Evolutionary conservation across 2,329 filamentous ascomycete genomes (phyloP), one percentile per base, ranked within the genome.

Genomic region (Ophiostoma himal-ulmi): DNA sequence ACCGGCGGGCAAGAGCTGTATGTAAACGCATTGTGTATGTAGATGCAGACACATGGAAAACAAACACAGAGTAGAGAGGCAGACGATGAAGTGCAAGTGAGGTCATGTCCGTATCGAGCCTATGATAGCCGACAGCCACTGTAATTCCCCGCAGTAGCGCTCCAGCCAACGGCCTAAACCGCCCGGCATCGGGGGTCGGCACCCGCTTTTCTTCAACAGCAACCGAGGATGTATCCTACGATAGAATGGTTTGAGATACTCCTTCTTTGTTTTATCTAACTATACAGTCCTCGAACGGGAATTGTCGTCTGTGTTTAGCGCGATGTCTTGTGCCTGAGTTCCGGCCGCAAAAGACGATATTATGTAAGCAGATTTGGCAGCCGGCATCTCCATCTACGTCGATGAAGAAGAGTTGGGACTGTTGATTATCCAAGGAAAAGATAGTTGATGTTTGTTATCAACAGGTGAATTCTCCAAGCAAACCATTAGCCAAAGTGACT

Each of bases 191-290:
- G 26, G 30, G 6, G 57, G 57, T 62, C 57, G 57, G 57, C 57
- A 62, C 57, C 57, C 57, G 57, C 57, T 62, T 62, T 62, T 62
- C 57, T 62, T 62, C 57, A 36, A 36, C 57, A 62, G 57, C 13
- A 62, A 26, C 57, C 57, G 57, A 62, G 57, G 57, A 34, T 62
- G 26, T 62, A 14, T 39, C 10, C 11, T 48, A 20, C 44, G 44
- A 48, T n/a, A n/a, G 44, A 20, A 17, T 48, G 2, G 14, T 44
- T 44, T 44, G 14, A 14, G 37, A 13, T 13, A 11, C 13, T 39
- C 8, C 37, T 39, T 39, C 2, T 39, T 13, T 39, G 5, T 11
- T 39, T 13, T 13, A 10, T 10, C 10, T 10, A 39, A 39, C 10
- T 39, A 3, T 39, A 39, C 37, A 39, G 11, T 13, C 0, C 10